phyloP scores from a whole-genome alignment of 768 basidiomycete species.

The Pholiota conissans region DNA sequence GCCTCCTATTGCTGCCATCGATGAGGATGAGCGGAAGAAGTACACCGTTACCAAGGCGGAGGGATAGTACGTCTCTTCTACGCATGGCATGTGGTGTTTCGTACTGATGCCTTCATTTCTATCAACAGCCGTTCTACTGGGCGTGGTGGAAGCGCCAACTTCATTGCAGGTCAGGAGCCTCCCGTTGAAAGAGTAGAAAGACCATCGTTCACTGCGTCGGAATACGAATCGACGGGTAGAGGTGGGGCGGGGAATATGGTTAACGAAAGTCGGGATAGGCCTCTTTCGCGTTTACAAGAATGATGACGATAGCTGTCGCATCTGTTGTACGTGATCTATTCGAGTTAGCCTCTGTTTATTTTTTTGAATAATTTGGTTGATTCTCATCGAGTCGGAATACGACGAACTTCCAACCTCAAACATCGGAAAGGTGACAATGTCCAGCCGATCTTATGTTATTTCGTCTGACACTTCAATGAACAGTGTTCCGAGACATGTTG shows the following conservation, averaged over 20 bases:
- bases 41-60: constrained; percentile 22
- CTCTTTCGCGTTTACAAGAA: not conserved
- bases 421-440: no score
- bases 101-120: not conserved
- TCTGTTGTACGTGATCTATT: no score
- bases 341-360: no score
- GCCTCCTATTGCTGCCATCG: constrained; percentile 19
- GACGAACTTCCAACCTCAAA: no score
- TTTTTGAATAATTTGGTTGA: no score
- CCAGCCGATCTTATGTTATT: no score
- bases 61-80: constrained; percentile 38
- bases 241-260: not conserved
- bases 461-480: no score
- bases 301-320: no score
- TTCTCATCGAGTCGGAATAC: no score
- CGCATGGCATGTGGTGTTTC: not conserved
- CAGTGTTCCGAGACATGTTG: no score
- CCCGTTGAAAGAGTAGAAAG: not conserved
- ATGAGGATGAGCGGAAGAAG: constrained; percentile 27
- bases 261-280: not conserved
- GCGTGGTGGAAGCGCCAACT: not conserved
- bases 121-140: not conserved
- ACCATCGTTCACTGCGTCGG: not conserved
- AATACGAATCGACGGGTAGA: not conserved
- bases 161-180: not conserved